phyloP scores from a whole-genome alignment of 805 yeast genomes.

The Candida glaebosa region DNA sequence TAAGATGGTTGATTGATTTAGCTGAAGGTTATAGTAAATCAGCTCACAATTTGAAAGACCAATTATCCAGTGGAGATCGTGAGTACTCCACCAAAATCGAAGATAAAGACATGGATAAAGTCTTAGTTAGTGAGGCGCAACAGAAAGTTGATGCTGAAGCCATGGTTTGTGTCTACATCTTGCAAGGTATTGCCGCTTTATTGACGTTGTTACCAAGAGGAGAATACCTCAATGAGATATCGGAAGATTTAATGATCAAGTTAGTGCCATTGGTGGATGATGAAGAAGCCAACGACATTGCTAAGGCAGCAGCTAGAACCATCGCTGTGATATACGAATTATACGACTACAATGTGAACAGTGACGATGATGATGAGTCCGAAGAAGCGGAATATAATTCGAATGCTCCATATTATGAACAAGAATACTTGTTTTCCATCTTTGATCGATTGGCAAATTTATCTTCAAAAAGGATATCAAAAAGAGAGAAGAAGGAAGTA shows the following conservation, averaged over 20 bases:
- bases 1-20: slow-evolving; percentile 41
- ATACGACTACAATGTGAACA: slow-evolving; percentile 41
- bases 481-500: slow-evolving; percentile 58
- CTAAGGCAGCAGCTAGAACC: slow-evolving; percentile 53
- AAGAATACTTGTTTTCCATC: slow-evolving; percentile 41
- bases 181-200: slow-evolving; percentile 46
- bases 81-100: slow-evolving; percentile 39
- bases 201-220: slow-evolving; percentile 43
- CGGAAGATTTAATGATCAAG: slow-evolving; percentile 34
- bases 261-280: slow-evolving; percentile 41
- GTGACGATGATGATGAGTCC: slow-evolving; percentile 29
- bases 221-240: slow-evolving; percentile 37
- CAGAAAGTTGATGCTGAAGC: slow-evolving; percentile 30
- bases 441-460: slow-evolving; percentile 45
- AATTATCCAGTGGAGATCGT: slow-evolving; percentile 39
- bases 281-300: slow-evolving; percentile 40
- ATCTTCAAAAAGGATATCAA: slow-evolving; percentile 55
- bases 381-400: slow-evolving; percentile 43
- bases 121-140: slow-evolving; percentile 31
- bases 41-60: slow-evolving; percentile 25
- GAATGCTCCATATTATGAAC: slow-evolving; percentile 52
- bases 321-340: slow-evolving; percentile 56
- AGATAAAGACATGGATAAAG: slow-evolving; percentile 32
- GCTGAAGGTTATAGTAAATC: slow-evolving; percentile 37
- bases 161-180: slow-evolving; percentile 36